Conservation (phyloP, 192 early-diverging fungal genomes). For the Mortierella antarctica region DNA sequence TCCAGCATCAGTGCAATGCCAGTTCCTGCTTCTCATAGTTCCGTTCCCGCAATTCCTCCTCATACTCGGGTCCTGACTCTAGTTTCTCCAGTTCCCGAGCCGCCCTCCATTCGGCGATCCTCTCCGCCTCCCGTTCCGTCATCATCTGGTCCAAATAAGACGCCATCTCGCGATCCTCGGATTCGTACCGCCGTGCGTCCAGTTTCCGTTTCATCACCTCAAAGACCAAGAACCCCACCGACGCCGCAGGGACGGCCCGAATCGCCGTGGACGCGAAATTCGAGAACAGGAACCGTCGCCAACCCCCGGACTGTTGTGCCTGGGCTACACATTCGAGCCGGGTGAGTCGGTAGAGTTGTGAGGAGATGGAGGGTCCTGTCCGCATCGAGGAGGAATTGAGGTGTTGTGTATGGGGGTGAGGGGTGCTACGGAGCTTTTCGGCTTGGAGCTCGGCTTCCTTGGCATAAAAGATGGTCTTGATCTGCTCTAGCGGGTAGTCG, state of each 20-base stretch:
- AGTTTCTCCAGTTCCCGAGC: neutral
- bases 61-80: constrained; percentile 1
- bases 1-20: neutral
- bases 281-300: constrained; percentile 60
- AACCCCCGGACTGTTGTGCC: constrained; percentile 51
- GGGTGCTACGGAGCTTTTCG: constrained; percentile 26
- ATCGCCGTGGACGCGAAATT: constrained; percentile 64
- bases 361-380: constrained; percentile 21
- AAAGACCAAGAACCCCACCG: constrained; percentile 72
- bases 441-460: constrained; percentile 68
- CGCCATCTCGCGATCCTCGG: constrained; percentile 46
- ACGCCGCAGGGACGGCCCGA: constrained; percentile 66
- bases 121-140: constrained; percentile 30
- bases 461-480: constrained; percentile 73
- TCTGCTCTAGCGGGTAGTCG: constrained; percentile 76
- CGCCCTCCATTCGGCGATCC: constrained; percentile 11
- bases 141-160: constrained; percentile 43
- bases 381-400: constrained; percentile 54
- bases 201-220: constrained; percentile 69
- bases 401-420: constrained; percentile 39
- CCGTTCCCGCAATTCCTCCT: neutral
- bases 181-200: constrained; percentile 56
- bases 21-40: constrained; percentile 12
- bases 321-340: constrained; percentile 65
- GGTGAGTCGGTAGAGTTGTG: constrained; percentile 60